Percentiles rank a stretch among this genome's conserved stretches.
Evolutionary conservation across 495 filamentous ascomycete species (phyloP).

Genomic region (Hypoxylon perforatum): DNA sequence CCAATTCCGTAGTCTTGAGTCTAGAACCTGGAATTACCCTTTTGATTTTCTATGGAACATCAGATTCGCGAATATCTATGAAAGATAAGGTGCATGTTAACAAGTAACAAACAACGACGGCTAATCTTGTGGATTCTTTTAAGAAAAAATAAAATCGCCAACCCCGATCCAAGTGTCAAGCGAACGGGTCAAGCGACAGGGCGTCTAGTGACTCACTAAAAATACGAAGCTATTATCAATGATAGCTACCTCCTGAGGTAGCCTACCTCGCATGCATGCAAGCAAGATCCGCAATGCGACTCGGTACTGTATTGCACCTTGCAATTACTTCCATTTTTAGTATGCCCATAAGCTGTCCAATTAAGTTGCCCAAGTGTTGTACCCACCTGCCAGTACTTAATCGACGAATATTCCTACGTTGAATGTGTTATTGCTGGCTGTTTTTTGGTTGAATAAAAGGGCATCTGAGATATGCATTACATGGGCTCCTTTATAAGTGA

Average conservation of each 20-base stretch:
- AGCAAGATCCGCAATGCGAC: constrained; percentile 7
- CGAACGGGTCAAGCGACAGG: constrained; percentile 7
- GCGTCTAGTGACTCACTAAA: constrained; percentile 20
- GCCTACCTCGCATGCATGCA: not conserved
- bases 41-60: constrained; percentile 17
- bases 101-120: not conserved
- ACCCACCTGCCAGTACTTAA: too few relatives aligned
- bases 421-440: too few relatives aligned
- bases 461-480: too few relatives aligned
- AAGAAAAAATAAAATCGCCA: not conserved
- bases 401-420: too few relatives aligned
- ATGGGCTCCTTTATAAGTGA: too few relatives aligned
- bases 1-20: constrained; percentile 11
- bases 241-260: not conserved
- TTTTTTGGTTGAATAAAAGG: not conserved
- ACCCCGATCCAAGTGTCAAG: too few relatives aligned
- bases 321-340: not conserved
- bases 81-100: constrained; percentile 7
- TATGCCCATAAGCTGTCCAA: not conserved
- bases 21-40: constrained; percentile 19
- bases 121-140: not conserved
- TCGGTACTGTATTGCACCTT: not conserved
- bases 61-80: not conserved
- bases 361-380: not conserved
- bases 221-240: constrained; percentile 4